These are phyloP conservation scores for Pezicula rhizophila DNA, from an alignment of 2,329 filamentous ascomycete genomes.

Conservation along the genomic window DNA sequence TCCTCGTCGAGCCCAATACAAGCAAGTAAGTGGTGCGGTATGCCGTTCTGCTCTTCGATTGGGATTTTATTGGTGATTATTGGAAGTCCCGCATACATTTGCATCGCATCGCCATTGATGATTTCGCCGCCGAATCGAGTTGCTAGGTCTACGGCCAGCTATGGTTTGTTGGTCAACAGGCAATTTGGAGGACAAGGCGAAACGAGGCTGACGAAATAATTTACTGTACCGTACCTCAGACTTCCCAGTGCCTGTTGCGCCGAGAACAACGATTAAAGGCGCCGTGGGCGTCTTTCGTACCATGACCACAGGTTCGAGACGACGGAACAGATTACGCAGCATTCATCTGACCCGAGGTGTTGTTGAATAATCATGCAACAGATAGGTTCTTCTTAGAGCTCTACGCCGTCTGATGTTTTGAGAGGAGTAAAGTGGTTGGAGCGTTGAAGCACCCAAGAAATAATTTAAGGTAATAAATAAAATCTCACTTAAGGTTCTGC, in stretches of 20 bases:
- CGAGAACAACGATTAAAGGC: constrained; percentile 75
- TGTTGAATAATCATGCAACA: no score
- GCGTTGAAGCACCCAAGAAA: no score
- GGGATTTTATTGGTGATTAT: constrained; percentile 95
- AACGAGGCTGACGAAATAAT: background rate
- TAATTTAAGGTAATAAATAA: background rate
- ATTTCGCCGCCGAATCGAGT: constrained; percentile 81
- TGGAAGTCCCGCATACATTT: constrained; percentile 86
- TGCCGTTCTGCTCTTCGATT: constrained; percentile 62
- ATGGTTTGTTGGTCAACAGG: constrained; percentile 5
- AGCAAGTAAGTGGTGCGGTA: constrained; percentile 85
- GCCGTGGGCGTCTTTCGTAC: constrained; percentile 32
- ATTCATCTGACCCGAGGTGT: constrained; percentile 5
- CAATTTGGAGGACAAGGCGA: background rate
- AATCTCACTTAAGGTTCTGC: background rate
- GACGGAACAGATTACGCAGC: constrained; percentile 8
- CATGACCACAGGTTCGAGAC: constrained; percentile 15
- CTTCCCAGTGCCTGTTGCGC: constrained; percentile 89
- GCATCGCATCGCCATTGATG: constrained; percentile 97
- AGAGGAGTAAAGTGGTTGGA: no score
- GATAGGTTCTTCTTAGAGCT: no score
- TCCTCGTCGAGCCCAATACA: constrained; percentile 69
- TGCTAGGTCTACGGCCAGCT: constrained; percentile 74
- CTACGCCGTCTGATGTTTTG: no score
- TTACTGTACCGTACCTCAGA: constrained; percentile 66